phyloP scores from a whole-genome alignment of 225 moss, liverwort and hornwort species.

The Sphagnum tenellum region DNA sequence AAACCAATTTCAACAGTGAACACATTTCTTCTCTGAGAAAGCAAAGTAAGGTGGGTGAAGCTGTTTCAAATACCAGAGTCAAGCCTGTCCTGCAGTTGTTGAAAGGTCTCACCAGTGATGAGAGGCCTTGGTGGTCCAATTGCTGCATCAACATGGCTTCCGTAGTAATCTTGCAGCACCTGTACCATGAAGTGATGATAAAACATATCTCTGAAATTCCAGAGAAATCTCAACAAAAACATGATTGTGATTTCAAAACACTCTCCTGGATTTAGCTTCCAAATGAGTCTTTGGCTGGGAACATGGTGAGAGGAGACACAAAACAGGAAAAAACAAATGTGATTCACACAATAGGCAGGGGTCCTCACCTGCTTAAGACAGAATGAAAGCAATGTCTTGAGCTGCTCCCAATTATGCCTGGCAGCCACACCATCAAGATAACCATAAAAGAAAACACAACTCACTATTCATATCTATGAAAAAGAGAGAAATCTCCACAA shows the following conservation, averaged over 20 bases:
- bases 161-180: slow-evolving; percentile 72
- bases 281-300: background rate
- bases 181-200: slow-evolving; percentile 13
- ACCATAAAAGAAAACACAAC: too few relatives aligned
- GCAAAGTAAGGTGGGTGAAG: too few relatives aligned
- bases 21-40: too few relatives aligned
- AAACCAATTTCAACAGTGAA: too few relatives aligned
- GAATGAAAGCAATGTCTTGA: slow-evolving; percentile 51
- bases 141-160: slow-evolving; percentile 34
- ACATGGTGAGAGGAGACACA: too few relatives aligned
- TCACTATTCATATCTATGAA: too few relatives aligned
- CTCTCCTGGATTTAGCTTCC: background rate
- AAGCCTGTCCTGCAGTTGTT: slow-evolving; percentile 63
- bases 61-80: slow-evolving; percentile 27
- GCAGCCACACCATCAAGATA: slow-evolving; percentile 4
- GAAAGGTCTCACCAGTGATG: slow-evolving; percentile 53
- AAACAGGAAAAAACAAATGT: too few relatives aligned
- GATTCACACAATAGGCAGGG: too few relatives aligned
- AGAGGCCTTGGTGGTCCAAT: slow-evolving; percentile 66
- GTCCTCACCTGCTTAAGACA: slow-evolving; percentile 53
- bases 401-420: slow-evolving; percentile 63
- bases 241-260: background rate
- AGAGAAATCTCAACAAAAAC: background rate
- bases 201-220: background rate
- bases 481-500: too few relatives aligned